Percentiles rank a stretch among this genome's conserved stretches.
Evolutionary conservation across 2,329 filamentous ascomycete genomes (phyloP).

Genomic region (Paraconiothyrium brasiliense): DNA sequence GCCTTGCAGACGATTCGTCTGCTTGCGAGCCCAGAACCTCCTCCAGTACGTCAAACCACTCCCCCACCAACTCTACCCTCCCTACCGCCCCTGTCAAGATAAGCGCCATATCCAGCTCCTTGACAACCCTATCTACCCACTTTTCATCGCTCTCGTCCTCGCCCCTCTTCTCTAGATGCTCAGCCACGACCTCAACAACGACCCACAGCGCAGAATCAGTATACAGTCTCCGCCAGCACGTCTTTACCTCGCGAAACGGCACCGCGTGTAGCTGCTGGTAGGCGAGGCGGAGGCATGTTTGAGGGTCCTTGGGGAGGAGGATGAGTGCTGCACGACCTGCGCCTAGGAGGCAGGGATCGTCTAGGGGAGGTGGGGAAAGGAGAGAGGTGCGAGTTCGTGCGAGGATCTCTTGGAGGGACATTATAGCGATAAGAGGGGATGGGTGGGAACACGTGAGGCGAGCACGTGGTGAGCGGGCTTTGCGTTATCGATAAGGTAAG

Average conservation of each 20-base stretch:
- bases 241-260: constrained; percentile 71
- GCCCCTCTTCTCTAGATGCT: constrained; percentile 18
- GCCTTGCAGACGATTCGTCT: constrained; percentile 14
- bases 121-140: constrained; percentile 69
- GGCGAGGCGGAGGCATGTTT: constrained; percentile 67
- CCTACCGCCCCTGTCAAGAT: constrained; percentile 68
- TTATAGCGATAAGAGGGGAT: not conserved
- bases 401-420: constrained; percentile 32
- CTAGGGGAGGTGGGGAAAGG: not conserved
- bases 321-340: constrained; percentile 54
- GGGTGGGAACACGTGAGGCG: not conserved
- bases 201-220: constrained; percentile 74
- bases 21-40: constrained; percentile 14
- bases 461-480: not conserved
- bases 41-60: constrained; percentile 63
- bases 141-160: constrained; percentile 31
- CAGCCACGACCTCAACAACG: constrained; percentile 52
- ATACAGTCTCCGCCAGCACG: constrained; percentile 75
- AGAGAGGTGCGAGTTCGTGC: constrained; percentile 37
- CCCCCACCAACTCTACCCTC: constrained; percentile 47
- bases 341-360: constrained; percentile 44
- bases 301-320: constrained; percentile 49
- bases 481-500: not conserved
- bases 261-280: constrained; percentile 75
- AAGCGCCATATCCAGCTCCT: constrained; percentile 76